phyloP scores from a whole-genome alignment of 2,329 filamentous ascomycete genomes.

The Drechslerella coelobrocha region DNA sequence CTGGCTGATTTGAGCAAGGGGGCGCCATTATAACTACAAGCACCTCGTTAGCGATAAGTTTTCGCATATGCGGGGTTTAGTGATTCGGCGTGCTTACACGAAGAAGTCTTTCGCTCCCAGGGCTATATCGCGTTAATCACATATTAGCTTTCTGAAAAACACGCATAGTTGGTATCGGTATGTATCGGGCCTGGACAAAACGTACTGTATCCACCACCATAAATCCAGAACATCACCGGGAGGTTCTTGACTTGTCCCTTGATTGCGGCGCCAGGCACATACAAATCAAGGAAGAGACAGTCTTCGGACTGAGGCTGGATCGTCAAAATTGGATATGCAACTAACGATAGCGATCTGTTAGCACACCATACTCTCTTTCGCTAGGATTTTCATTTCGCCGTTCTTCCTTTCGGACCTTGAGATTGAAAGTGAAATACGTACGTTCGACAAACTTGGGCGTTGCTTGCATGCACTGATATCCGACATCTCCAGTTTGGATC shows the following conservation, averaged over 20 bases:
- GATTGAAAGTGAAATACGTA: constrained; percentile 13
- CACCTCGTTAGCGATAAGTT: background rate
- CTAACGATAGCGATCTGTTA: constrained; percentile 24
- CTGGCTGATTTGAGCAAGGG: constrained; percentile 54
- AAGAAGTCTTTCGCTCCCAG: constrained; percentile 53
- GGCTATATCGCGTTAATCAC: constrained; percentile 18
- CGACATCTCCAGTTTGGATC: constrained; percentile 56
- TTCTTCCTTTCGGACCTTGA: background rate
- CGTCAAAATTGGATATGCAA: constrained; percentile 52
- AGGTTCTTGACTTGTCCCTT: constrained; percentile 57
- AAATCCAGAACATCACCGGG: constrained; percentile 62
- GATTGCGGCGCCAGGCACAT: constrained; percentile 61
- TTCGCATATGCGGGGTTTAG: background rate
- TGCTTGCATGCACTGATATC: constrained; percentile 56
- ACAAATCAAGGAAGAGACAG: constrained; percentile 64
- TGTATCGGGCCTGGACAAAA: background rate
- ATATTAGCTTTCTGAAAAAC: background rate
- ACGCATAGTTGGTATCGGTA: background rate
- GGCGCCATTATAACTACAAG: constrained; percentile 49
- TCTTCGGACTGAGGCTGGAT: constrained; percentile 58
- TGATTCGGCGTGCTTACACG: constrained; percentile 26
- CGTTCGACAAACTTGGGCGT: constrained; percentile 48
- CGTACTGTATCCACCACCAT: constrained; percentile 60
- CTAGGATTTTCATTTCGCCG: background rate
- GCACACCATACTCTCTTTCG: constrained; percentile 2